These are phyloP conservation scores for Cladosporium oxysporum DNA, from an alignment of 2,329 filamentous ascomycete genomes.

Conservation along the genomic window DNA sequence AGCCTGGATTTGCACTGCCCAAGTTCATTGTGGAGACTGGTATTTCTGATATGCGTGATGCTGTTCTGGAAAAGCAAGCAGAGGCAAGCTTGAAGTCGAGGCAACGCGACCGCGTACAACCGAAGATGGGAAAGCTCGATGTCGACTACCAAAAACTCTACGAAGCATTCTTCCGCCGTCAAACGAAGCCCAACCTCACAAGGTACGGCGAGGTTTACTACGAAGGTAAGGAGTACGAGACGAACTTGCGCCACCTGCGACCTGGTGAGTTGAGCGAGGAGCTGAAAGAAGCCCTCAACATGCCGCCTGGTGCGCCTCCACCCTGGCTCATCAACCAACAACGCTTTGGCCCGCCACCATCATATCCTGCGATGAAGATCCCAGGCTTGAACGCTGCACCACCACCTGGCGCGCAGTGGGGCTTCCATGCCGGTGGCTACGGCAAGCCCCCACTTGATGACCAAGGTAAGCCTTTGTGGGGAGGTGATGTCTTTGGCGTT, in stretches of 20 bases:
- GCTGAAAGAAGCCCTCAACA: constrained; percentile 88
- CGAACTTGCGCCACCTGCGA: constrained; percentile 84
- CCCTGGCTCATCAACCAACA: constrained; percentile 98
- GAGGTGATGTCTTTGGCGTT: constrained; percentile 88
- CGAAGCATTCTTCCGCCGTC: constrained; percentile 96
- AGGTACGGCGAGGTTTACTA: constrained; percentile 99
- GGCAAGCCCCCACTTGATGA: constrained; percentile 96
- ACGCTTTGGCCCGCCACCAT: constrained; percentile 86
- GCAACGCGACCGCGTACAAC: constrained; percentile 88
- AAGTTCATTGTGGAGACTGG: constrained; percentile 98
- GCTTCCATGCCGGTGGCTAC: constrained; percentile 92
- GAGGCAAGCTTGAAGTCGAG: constrained; percentile 92
- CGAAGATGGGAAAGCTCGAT: constrained; percentile 95
- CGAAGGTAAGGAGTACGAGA: constrained; percentile 97
- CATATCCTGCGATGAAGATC: constrained; percentile 93
- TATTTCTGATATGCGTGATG: constrained; percentile 97
- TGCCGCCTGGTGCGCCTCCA: constrained; percentile 87
- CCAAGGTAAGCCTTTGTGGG: constrained; percentile 85
- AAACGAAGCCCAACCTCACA: constrained; percentile 92
- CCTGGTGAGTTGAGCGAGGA: constrained; percentile 88
- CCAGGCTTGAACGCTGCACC: constrained; percentile 92
- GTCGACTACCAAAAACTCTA: constrained; percentile 99
- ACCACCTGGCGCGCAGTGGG: constrained; percentile 86
- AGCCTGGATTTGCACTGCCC: constrained; percentile 86
- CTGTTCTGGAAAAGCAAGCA: constrained; percentile 92